These are phyloP conservation scores for Ustanciosporium gigantosporum DNA, from an alignment of 1,284 basidiomycete species.

Conservation along the genomic window DNA sequence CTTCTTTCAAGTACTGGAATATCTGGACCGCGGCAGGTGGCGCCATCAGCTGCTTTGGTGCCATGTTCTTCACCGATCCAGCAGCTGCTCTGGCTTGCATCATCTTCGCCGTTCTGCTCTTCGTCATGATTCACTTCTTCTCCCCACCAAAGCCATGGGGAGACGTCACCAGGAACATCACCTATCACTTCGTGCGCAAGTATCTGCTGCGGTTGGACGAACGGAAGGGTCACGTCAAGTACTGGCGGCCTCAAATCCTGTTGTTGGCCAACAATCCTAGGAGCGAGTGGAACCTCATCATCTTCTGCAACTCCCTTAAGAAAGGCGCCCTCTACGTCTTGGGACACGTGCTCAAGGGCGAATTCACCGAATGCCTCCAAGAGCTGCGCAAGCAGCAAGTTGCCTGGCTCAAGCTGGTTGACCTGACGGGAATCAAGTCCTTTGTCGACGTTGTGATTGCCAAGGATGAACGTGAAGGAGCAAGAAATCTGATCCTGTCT, in stretches of 20 bases:
- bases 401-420: slow-evolving; percentile 60
- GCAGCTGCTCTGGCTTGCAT: slow-evolving; percentile 49
- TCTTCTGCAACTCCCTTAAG: slow-evolving; percentile 61
- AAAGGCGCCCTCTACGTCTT: slow-evolving; percentile 59
- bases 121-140: slow-evolving; percentile 56
- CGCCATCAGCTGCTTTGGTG: slow-evolving; percentile 49
- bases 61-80: slow-evolving; percentile 58
- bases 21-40: slow-evolving; percentile 59
- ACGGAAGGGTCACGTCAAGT: slow-evolving; percentile 60
- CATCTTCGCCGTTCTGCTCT: slow-evolving; percentile 51
- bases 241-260: slow-evolving; percentile 60
- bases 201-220: slow-evolving; percentile 59
- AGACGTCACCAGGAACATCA: slow-evolving; percentile 59
- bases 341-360: slow-evolving; percentile 59
- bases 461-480: slow-evolving; percentile 56
- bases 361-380: slow-evolving; percentile 55
- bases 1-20: slow-evolving; percentile 61
- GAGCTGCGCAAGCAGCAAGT: slow-evolving; percentile 57
- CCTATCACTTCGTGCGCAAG: slow-evolving; percentile 60
- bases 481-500: slow-evolving; percentile 54
- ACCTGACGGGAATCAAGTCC: slow-evolving; percentile 56
- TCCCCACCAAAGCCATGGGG: slow-evolving; percentile 60
- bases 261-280: slow-evolving; percentile 58
- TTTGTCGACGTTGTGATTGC: slow-evolving; percentile 60
- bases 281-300: slow-evolving; percentile 60